These are phyloP conservation scores for Alectoria sarmentosa DNA, from an alignment of 495 filamentous ascomycete genomes.

Conservation along the genomic window DNA sequence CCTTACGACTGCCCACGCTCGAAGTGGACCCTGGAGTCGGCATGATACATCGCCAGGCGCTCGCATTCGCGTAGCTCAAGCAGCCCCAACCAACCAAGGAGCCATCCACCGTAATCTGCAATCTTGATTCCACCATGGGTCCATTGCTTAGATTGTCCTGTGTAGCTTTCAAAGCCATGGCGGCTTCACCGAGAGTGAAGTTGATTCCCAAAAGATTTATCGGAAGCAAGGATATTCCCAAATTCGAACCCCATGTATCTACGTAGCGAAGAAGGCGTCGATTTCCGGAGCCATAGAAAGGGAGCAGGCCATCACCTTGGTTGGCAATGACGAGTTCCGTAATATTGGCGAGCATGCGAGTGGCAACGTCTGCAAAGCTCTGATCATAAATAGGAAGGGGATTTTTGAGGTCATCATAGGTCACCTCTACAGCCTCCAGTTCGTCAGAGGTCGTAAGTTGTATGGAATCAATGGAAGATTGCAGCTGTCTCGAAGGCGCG, in stretches of 20 bases:
- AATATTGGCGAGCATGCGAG: not conserved
- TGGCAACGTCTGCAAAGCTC: not conserved
- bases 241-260: not conserved
- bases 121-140: not conserved
- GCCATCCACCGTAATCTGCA: not conserved
- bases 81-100: not conserved
- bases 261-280: not conserved
- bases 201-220: not conserved
- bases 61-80: not conserved
- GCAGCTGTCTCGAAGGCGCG: not conserved
- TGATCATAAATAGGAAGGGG: not conserved
- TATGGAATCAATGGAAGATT: not conserved
- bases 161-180: not conserved
- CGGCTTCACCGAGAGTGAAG: slow-evolving; percentile 2
- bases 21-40: too few relatives aligned
- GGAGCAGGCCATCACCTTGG: not conserved
- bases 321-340: not conserved
- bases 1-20: not conserved
- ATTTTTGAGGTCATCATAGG: not conserved
- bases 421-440: not conserved
- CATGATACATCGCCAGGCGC: not conserved
- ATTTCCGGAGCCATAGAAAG: not conserved
- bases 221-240: not conserved
- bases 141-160: not conserved
- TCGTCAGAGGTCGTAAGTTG: not conserved